phyloP scores from a whole-genome alignment of 2,329 filamentous ascomycete species.

The Hirsutella minnesotensis region DNA sequence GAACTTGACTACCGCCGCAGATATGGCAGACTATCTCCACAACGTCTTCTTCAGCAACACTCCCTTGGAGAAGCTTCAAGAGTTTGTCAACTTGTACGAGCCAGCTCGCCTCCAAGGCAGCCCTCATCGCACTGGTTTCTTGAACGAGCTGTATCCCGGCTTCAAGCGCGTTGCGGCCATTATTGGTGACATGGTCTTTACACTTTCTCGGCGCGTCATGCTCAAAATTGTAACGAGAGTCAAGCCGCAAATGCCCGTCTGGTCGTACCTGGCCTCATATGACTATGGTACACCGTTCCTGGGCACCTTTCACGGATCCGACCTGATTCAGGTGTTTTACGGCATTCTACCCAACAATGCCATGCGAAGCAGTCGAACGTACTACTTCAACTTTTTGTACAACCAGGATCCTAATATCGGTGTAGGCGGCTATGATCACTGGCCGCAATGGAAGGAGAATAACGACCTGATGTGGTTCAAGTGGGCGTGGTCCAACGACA shows the following conservation, averaged over 20 bases:
- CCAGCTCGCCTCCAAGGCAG: slow-evolving; percentile 45
- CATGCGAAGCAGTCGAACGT: slow-evolving; percentile 46
- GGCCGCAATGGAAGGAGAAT: slow-evolving; percentile 29
- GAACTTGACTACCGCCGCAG: slow-evolving; percentile 50
- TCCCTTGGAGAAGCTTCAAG: slow-evolving; percentile 34
- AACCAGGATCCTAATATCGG: slow-evolving; percentile 57
- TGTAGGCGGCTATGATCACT: slow-evolving; percentile 22
- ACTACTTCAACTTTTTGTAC: slow-evolving; percentile 64
- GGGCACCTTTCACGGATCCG: slow-evolving; percentile 64
- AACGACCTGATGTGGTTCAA: slow-evolving; percentile 39
- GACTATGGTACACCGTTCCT: slow-evolving; percentile 58
- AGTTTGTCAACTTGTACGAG: slow-evolving; percentile 52
- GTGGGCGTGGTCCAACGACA: slow-evolving; percentile 16
- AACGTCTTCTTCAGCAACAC: slow-evolving; percentile 48
- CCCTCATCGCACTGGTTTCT: slow-evolving; percentile 55
- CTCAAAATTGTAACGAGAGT: slow-evolving; percentile 33
- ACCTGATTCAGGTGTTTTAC: slow-evolving; percentile 58
- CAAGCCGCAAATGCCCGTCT: slow-evolving; percentile 50
- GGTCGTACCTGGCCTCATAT: slow-evolving; percentile 68
- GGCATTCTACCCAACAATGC: slow-evolving; percentile 53
- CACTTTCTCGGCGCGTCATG: slow-evolving; percentile 54
- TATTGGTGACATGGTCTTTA: slow-evolving; percentile 66
- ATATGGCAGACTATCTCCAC: slow-evolving; percentile 50
- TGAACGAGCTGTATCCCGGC: slow-evolving; percentile 65
- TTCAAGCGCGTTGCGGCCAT: slow-evolving; percentile 69